A percentile compares a stretch with the other conserved stretches of the same genome.
phyloP scores from a whole-genome alignment of 192 early-diverging fungal species.

The Umbelopsis sp. region DNA sequence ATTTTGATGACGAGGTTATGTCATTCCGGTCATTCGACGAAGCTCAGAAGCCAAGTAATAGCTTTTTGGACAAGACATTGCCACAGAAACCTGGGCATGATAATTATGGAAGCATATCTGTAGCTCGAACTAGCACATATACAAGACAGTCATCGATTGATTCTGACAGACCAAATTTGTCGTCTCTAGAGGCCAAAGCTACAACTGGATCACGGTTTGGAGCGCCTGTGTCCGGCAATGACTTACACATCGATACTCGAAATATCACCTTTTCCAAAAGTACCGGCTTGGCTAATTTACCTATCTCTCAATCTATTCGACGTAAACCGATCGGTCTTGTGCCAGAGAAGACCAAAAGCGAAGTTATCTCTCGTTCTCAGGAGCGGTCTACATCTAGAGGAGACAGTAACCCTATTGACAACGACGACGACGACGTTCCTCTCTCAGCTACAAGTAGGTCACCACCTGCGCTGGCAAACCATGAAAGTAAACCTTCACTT shows the following conservation, averaged over 20 bases:
- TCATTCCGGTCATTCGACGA: background rate
- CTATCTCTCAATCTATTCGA: background rate
- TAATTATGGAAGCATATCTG: background rate
- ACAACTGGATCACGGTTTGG: no score
- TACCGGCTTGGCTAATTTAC: background rate
- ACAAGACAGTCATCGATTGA: background rate
- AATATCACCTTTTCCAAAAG: constrained; percentile 1
- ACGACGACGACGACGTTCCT: background rate
- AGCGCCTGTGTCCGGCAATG: background rate
- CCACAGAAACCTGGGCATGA: background rate
- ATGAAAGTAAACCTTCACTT: background rate
- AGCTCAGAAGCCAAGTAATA: background rate
- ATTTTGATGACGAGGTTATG: constrained; percentile 1
- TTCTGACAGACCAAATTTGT: background rate
- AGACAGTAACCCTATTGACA: background rate
- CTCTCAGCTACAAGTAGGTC: background rate
- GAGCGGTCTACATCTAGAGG: background rate
- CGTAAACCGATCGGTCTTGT: background rate
- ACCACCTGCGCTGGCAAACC: background rate
- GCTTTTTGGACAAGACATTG: background rate
- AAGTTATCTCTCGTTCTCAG: background rate
- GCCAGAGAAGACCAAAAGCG: constrained; percentile 17
- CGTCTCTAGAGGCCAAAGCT: background rate
- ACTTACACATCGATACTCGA: background rate
- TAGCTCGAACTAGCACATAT: background rate